Percentiles rank a stretch among this genome's conserved stretches.
Conservation (phyloP, 495 filamentous ascomycete genomes). For the Trichoderma reesei region DNA sequence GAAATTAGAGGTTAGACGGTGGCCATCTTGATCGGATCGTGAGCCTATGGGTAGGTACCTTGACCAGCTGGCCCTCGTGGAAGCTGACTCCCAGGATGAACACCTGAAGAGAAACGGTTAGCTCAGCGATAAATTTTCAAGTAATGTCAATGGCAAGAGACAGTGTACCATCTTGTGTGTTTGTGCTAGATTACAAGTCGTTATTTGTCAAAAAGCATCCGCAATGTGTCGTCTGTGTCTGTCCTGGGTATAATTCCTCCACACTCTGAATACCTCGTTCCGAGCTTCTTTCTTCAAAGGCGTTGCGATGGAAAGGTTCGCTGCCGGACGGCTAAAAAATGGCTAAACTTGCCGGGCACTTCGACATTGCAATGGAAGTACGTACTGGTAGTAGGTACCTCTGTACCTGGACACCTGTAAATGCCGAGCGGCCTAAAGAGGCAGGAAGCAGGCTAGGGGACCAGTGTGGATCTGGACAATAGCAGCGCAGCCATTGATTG, state of each 20-base stretch:
- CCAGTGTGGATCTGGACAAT: background rate
- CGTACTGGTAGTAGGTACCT: too few species aligned
- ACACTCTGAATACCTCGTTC: too few species aligned
- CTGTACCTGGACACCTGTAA: too few species aligned
- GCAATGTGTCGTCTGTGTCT: background rate
- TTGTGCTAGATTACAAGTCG: background rate
- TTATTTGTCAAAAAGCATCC: background rate
- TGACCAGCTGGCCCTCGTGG: conserved; percentile 68
- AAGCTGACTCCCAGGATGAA: conserved; percentile 81
- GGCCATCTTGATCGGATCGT: background rate
- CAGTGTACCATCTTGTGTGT: background rate
- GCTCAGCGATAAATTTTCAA: background rate
- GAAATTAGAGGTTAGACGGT: background rate
- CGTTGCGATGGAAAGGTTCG: background rate
- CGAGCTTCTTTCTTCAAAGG: background rate
- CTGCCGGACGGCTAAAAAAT: background rate
- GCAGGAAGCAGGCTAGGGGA: background rate
- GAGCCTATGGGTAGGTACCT: conserved; percentile 43
- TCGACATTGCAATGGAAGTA: too few species aligned
- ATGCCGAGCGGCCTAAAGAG: too few species aligned
- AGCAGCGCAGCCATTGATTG: background rate
- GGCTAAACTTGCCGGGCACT: background rate
- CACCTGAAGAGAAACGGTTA: conserved; percentile 42
- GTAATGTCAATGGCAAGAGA: too few species aligned
- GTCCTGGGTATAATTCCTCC: background rate